These are phyloP conservation scores for Aureobasidium vineae DNA, from an alignment of 2,329 filamentous ascomycete species.

Conservation along the genomic window DNA sequence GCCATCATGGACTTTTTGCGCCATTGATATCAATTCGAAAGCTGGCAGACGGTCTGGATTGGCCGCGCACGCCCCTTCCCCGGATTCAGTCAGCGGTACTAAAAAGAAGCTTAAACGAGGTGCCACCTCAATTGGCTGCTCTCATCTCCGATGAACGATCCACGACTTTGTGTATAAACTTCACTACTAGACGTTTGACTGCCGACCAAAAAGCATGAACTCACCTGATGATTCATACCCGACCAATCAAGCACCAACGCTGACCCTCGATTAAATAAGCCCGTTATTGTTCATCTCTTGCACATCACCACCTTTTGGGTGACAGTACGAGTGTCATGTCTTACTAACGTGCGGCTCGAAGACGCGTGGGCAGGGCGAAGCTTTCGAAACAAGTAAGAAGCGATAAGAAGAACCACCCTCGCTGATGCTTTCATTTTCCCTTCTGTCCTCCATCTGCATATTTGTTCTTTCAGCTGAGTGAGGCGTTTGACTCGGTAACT, in stretches of 20 bases:
- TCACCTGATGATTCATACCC: conserved; percentile 3
- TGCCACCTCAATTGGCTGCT: not conserved
- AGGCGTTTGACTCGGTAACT: conserved; percentile 4
- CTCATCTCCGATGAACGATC: not conserved
- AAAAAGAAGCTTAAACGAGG: conserved; percentile 13
- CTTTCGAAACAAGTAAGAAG: not conserved
- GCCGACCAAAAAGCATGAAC: not conserved
- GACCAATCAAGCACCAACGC: not conserved
- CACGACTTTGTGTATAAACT: not conserved
- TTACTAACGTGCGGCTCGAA: not conserved
- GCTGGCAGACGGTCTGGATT: not conserved
- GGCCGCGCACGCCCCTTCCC: not conserved
- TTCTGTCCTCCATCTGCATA: not conserved
- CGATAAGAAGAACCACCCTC: conserved; percentile 2
- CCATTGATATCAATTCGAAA: not conserved
- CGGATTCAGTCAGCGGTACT: not conserved
- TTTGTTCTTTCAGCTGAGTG: conserved; percentile 7
- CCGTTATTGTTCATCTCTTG: conserved; percentile 1
- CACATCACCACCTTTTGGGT: conserved; percentile 1
- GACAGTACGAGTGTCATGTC: not conserved
- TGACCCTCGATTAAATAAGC: not conserved
- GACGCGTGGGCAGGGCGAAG: not conserved
- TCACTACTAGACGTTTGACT: not conserved
- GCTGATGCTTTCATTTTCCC: not conserved
- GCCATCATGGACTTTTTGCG: not conserved